These are phyloP conservation scores for Adansonia rubrostipa DNA, from an alignment of 441 rosid genomes.

Conservation along the genomic window DNA sequence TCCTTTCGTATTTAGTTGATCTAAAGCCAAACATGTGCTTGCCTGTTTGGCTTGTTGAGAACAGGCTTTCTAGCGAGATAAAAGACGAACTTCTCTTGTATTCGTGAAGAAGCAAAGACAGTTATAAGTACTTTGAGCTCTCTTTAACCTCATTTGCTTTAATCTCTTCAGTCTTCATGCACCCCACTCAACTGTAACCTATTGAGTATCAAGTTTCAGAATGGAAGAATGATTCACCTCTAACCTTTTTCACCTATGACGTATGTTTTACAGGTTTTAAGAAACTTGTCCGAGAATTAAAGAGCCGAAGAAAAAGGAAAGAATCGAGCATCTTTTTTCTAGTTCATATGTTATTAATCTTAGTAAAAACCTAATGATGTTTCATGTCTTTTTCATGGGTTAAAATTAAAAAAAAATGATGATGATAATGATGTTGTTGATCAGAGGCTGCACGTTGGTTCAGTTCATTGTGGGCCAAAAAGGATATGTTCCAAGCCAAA, in stretches of 20 bases:
- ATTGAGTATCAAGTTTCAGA: background rate
- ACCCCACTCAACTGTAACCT: background rate
- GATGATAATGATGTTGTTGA: background rate
- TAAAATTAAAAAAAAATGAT: background rate
- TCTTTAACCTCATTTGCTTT: slow-evolving; percentile 13
- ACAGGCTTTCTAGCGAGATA: slow-evolving; percentile 73
- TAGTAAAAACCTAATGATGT: no score
- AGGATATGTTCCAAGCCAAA: background rate
- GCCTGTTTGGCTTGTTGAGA: slow-evolving; percentile 76
- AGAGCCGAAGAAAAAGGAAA: no score
- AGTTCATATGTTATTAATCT: no score
- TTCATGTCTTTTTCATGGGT: slow-evolving; percentile 9
- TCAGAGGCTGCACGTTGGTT: slow-evolving; percentile 11
- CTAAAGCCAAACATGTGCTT: slow-evolving; percentile 80
- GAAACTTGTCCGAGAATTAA: background rate
- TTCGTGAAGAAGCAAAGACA: slow-evolving; percentile 68
- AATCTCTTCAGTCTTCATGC: background rate
- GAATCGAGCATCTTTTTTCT: no score
- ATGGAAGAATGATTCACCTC: background rate
- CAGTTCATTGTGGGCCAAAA: background rate
- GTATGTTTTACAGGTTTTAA: background rate
- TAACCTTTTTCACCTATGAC: no score
- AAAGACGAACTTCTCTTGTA: slow-evolving; percentile 62
- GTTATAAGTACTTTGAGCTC: slow-evolving; percentile 32
- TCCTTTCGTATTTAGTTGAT: slow-evolving; percentile 63